phyloP scores from a whole-genome alignment of 495 filamentous ascomycete species.

The Cryomyces minteri region DNA sequence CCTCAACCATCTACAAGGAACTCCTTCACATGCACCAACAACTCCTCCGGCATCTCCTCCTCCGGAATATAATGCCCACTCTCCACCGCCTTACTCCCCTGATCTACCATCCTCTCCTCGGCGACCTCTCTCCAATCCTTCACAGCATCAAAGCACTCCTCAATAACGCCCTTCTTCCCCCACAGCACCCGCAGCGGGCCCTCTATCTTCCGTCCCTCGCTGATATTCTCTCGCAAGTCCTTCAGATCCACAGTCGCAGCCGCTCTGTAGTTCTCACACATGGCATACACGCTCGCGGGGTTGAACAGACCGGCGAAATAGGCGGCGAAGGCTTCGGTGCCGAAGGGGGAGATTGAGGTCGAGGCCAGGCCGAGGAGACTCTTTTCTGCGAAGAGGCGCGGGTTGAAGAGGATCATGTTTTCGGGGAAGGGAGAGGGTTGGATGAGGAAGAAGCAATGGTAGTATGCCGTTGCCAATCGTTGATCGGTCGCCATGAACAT shows the following conservation, averaged over 20 bases:
- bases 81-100: conserved; percentile 13
- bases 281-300: conserved; percentile 14
- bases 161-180: conserved; percentile 20
- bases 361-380: conserved; percentile 11
- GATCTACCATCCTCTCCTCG: conserved; percentile 9
- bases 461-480: conserved; percentile 20
- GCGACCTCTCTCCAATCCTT: conserved; percentile 20
- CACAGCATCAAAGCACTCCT: conserved; percentile 18
- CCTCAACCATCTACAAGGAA: too few species aligned
- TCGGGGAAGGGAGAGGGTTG: conserved; percentile 22
- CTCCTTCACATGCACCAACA: too few species aligned
- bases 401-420: conserved; percentile 11
- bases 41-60: conserved; percentile 4
- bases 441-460: conserved; percentile 28
- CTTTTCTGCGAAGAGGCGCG: conserved; percentile 8
- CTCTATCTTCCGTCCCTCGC: conserved; percentile 15
- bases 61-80: conserved; percentile 26
- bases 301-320: conserved; percentile 18
- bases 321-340: conserved; percentile 7
- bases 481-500: conserved; percentile 19
- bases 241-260: conserved; percentile 19
- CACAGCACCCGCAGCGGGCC: conserved; percentile 22
- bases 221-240: conserved; percentile 18
- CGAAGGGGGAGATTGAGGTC: conserved; percentile 3
- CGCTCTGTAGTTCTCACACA: conserved; percentile 28